phyloP scores from a whole-genome alignment of 257 asterid genomes.

The Schizonepeta tenuifolia region DNA sequence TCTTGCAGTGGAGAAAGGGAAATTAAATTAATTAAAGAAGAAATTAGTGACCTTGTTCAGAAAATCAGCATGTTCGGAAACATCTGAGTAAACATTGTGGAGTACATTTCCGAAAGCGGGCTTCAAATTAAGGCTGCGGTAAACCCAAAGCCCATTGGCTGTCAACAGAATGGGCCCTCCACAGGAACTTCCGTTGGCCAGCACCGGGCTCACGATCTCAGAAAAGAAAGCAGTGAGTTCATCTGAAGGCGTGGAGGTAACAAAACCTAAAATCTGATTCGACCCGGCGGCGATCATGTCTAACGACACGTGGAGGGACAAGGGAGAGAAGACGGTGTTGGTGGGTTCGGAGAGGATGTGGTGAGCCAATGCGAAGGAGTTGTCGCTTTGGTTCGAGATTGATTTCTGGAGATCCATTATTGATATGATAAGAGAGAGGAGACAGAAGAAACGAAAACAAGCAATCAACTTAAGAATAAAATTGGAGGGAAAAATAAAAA shows the following conservation, averaged over 20 bases:
- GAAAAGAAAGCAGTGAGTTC: not conserved
- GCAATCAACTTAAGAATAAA: too few species aligned
- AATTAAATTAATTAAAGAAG: too few species aligned
- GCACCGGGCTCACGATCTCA: not conserved
- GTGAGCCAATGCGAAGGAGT: conserved; percentile 41
- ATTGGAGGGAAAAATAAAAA: too few species aligned
- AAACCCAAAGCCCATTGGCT: not conserved
- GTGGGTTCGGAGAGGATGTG: conserved; percentile 36
- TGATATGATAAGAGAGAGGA: too few species aligned
- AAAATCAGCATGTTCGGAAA: not conserved
- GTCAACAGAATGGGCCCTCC: not conserved
- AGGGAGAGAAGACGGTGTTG: conserved; percentile 48
- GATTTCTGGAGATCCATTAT: conserved; percentile 34
- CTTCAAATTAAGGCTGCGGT: not conserved
- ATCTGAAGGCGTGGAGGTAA: not conserved
- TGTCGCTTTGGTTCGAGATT: conserved; percentile 40
- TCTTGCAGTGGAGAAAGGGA: too few species aligned
- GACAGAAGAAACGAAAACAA: too few species aligned
- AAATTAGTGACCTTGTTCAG: not conserved
- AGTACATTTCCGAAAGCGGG: not conserved
- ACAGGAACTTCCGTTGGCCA: not conserved
- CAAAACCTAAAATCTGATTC: not conserved
- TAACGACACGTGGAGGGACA: conserved; percentile 45
- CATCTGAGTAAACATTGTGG: not conserved
- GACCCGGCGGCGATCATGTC: conserved; percentile 25